Evolutionary conservation across 768 basidiomycete genomes (phyloP).

Genomic region (Gelatoporia subvermispora): DNA sequence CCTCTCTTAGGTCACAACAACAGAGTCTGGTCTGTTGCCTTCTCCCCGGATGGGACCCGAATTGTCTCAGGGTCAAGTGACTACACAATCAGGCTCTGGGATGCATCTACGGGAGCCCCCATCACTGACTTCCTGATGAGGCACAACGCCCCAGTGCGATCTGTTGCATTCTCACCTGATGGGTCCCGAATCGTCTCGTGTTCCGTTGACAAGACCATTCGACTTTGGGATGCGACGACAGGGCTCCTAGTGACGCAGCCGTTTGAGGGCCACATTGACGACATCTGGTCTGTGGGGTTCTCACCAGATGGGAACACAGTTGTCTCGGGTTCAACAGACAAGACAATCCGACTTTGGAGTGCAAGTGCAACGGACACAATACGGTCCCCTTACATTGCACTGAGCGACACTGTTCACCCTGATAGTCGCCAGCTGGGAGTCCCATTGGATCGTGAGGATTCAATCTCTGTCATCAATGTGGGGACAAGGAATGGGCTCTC

Average conservation of each 20-base stretch:
- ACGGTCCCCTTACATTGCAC: too few relatives aligned
- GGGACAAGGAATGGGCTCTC: conserved; percentile 9
- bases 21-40: conserved; percentile 22
- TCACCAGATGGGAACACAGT: too few relatives aligned
- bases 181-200: conserved; percentile 8
- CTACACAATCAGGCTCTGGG: conserved; percentile 21
- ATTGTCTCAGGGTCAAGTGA: conserved; percentile 20
- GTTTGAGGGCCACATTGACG: too few relatives aligned
- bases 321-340: too few relatives aligned
- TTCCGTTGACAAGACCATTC: conserved; percentile 4
- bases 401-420: too few relatives aligned
- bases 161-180: conserved; percentile 20
- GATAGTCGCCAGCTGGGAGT: conserved; percentile 11
- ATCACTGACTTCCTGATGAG: background rate
- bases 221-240: conserved; percentile 1
- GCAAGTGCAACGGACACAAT: too few relatives aligned
- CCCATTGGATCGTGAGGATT: conserved; percentile 21
- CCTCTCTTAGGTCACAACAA: conserved; percentile 13
- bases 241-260: too few relatives aligned
- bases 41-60: conserved; percentile 15
- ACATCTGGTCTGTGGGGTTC: too few relatives aligned
- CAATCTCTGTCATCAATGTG: conserved; percentile 20
- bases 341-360: too few relatives aligned
- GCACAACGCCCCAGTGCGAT: conserved; percentile 18
- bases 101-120: conserved; percentile 5